Base-by-base conservation (phyloP, 2,329 filamentous ascomycete species). In the Diaporthe aspalathi region DNA sequence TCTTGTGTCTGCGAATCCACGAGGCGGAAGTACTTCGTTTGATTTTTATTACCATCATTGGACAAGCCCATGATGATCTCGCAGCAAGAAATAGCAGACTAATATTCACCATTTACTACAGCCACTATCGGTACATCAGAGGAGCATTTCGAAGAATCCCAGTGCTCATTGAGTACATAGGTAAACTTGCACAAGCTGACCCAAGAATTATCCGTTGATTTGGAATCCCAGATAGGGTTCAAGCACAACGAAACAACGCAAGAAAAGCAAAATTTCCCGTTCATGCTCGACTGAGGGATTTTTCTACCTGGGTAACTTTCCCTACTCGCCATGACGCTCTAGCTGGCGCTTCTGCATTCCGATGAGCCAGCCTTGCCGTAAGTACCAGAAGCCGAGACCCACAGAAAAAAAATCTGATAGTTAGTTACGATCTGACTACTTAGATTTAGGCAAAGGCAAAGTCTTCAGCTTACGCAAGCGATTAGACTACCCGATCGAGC, bases 391-490 rank as follows among this genome's bases (percentile, higher is more conserved):
- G 24, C 20, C 60, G 20, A 63, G 27, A 49, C 17, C 43, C 29
- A 22, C n/a, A 24, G 60, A 16, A 14, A 7, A 22, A 17, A 11
- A 24, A n/a, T 22, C 20, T 35, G 60, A 63, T 32, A 9, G 9
- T 3, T n/a, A n/a, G n/a, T n/a, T n/a, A n/a, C n/a, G n/a, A n/a
- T n/a, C n/a, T n/a, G n/a, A n/a, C n/a, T n/a, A n/a, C n/a, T n/a
- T n/a, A n/a, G n/a, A n/a, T n/a, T n/a, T 35, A 35, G 27, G 22
- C 12, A 29, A 35, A 63, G 8, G 14, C 17, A 65, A 27, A 35
- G 1, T 38, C 8, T 63, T 35, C 27, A 24, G 60, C 43, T 63
- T 49, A 63, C 45, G 60, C 43, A 63, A 63, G 60, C 43, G 20
- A 49, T 49, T 29, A 45, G 60, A 35, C 22, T 5, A 16, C 9